phyloP scores from a whole-genome alignment of 2,329 filamentous ascomycete species.

The Fusarium robinianum region DNA sequence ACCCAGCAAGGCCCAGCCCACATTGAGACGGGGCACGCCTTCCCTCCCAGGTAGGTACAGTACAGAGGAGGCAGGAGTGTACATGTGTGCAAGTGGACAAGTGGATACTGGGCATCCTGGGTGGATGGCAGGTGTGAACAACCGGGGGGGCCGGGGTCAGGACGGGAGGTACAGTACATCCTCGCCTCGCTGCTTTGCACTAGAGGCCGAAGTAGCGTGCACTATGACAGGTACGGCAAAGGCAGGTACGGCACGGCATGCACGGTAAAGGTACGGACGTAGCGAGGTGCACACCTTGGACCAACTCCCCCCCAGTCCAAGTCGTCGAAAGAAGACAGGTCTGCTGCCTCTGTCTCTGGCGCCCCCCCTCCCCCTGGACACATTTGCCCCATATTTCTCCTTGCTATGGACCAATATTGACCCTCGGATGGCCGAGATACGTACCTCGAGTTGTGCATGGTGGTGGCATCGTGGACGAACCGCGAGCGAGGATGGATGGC shows the following conservation, averaged over 20 bases:
- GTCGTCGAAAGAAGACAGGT: too few species aligned
- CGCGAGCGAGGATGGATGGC: constrained; percentile 28
- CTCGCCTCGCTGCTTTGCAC: too few species aligned
- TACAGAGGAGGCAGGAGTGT: constrained; percentile 18
- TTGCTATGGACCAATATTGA: too few species aligned
- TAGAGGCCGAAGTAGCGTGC: not conserved
- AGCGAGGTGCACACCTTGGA: constrained; percentile 15
- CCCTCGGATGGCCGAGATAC: too few species aligned
- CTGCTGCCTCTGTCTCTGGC: too few species aligned
- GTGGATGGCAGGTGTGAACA: constrained; percentile 6
- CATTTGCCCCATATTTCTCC: too few species aligned
- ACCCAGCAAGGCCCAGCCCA: constrained; percentile 12
- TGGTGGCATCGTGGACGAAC: constrained; percentile 23
- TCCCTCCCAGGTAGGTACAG: constrained; percentile 18
- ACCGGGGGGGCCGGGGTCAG: constrained; percentile 22
- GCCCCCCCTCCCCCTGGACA: constrained; percentile 8
- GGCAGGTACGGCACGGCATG: constrained; percentile 20
- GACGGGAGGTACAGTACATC: too few species aligned
- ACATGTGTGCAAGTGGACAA: not conserved
- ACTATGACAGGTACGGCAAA: constrained; percentile 16
- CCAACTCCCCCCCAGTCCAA: too few species aligned
- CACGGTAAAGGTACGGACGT: too few species aligned
- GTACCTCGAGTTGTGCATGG: constrained; percentile 8
- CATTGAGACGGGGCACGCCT: constrained; percentile 16
- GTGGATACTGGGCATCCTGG: not conserved